A percentile compares a stretch with the other conserved stretches of the same genome.
Evolutionary conservation across 192 early-diverging fungal genomes (phyloP).

Genomic region (Diversispora epigaea): DNA sequence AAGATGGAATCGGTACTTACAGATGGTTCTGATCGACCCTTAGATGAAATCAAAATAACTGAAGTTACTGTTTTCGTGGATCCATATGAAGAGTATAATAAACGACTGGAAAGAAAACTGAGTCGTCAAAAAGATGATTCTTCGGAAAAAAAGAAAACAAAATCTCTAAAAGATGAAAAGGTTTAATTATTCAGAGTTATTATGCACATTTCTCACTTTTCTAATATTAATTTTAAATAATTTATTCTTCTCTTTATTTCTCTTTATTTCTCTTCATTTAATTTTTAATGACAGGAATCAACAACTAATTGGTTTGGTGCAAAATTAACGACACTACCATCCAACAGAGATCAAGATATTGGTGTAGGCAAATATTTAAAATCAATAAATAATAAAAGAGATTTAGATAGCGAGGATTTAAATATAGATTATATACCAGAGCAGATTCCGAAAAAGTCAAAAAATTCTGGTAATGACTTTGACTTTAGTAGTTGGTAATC

Average conservation of each 20-base stretch:
- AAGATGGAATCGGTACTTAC: constrained; percentile 76
- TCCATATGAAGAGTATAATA: constrained; percentile 76
- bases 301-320: constrained; percentile 75
- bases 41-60: constrained; percentile 70
- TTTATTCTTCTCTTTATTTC: background rate
- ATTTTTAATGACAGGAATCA: constrained; percentile 39
- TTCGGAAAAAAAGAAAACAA: constrained; percentile 41
- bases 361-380: constrained; percentile 70
- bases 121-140: constrained; percentile 43
- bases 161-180: constrained; percentile 53
- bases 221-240: background rate
- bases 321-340: constrained; percentile 41
- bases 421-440: constrained; percentile 12
- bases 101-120: constrained; percentile 66
- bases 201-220: background rate
- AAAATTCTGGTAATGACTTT: constrained; percentile 34
- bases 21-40: constrained; percentile 70
- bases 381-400: constrained; percentile 24
- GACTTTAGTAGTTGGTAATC: constrained; percentile 49
- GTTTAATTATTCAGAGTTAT: constrained; percentile 15
- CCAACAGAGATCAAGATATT: constrained; percentile 35
- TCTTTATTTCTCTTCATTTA: background rate
- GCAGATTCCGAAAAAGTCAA: constrained; percentile 17
- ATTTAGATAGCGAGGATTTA: constrained; percentile 5
- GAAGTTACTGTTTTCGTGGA: constrained; percentile 78